Evolutionary conservation across 306 rosid genomes (phyloP).

Genomic region (Cicer cuneatum): DNA sequence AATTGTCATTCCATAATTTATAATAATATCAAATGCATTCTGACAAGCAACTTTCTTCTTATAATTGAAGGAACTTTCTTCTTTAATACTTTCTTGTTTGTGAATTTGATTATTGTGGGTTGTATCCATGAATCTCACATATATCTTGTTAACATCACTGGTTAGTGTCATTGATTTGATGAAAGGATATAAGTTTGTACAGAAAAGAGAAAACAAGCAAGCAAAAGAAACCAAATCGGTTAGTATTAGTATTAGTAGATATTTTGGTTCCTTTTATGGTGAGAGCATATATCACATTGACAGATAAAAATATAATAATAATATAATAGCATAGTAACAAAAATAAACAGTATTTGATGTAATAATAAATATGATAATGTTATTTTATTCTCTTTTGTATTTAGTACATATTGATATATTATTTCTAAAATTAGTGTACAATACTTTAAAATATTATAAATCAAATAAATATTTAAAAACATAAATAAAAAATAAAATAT

Average conservation of each 20-base stretch:
- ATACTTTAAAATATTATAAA: no score
- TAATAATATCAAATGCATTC: conserved; percentile 1
- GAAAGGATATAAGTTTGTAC: not conserved
- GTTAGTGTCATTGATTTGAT: conserved; percentile 13
- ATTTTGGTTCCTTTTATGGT: no score
- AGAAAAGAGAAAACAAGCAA: not conserved
- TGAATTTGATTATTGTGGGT: not conserved
- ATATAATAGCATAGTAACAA: no score
- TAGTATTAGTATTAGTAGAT: not conserved
- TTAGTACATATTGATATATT: no score
- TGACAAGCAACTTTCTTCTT: conserved; percentile 14
- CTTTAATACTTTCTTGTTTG: not conserved
- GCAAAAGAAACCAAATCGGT: not conserved
- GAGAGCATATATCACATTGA: no score
- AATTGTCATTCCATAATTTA: conserved; percentile 16
- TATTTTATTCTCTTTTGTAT: no score
- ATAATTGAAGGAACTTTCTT: not conserved
- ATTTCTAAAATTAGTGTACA: no score
- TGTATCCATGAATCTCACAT: conserved; percentile 9
- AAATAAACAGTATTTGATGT: no score
- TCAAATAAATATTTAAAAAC: no score
- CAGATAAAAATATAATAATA: no score
- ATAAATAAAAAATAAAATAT: no score
- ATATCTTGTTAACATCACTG: conserved; percentile 1
- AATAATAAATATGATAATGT: no score